Evolutionary conservation across 2,329 filamentous ascomycete species (phyloP), one percentile per base, ranked within the genome.

Genomic region (Ophiobolus disseminans): DNA sequence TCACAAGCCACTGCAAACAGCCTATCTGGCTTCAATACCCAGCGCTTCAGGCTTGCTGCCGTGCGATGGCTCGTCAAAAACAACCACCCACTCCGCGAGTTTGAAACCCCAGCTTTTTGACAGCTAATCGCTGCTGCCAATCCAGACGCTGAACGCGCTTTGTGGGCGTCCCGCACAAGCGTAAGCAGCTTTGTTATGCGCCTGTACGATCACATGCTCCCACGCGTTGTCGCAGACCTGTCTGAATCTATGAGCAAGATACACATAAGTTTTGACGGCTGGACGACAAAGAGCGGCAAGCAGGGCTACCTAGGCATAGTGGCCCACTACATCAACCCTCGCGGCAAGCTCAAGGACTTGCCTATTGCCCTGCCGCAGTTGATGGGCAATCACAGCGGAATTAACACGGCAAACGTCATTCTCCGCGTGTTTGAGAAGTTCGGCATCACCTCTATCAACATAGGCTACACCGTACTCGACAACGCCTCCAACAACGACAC

Each of bases 281-380:
- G n/a, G n/a, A n/a, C n/a, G n/a, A n/a, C n/a, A 43, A 49, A 49
- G 31, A 25, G 46, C 17, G 34, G 34, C 16, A 44, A 49, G 34
- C 34, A 20, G 28, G 28, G 46, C 14, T 49, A 19, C 23, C 34
- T 44, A 25, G 31, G 34, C n/a, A 28, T 49, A 28, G 34, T 49
- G 26, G 40, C 40, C 4, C 36, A 49, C 34, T 49, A 31, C 30
- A 17, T 40, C 31, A 34, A 38, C n/a, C 25, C 5, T 20, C 10
- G 16, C 5, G 23, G 39, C 21, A 22, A 31, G 5, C n/a, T 48
- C 7, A 11, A 28, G 19, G 25, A 40, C 31, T 25, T 40, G 9
- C 28, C 25, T 26, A 41, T 46, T 26, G 25, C 34, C 16, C 35
- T 40, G 4, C 25, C 22, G 10, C 28, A 43, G 19, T 28, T 43